These are phyloP conservation scores for Trametes villosa DNA, from an alignment of 768 basidiomycete genomes.

Conservation along the genomic window DNA sequence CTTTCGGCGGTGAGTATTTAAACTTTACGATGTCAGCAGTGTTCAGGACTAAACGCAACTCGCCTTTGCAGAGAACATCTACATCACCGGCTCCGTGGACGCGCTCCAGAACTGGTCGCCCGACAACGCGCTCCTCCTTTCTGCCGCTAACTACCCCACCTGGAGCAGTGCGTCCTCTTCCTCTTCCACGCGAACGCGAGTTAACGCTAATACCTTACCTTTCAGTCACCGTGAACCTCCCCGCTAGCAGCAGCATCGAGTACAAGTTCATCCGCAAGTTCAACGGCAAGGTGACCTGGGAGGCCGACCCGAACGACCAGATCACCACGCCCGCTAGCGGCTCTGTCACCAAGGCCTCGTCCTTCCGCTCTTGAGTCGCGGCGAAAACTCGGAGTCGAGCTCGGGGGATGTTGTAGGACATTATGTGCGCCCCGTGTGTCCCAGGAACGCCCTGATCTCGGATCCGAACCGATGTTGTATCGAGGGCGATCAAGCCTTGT, in stretches of 20 bases:
- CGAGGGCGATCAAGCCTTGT: too few species aligned
- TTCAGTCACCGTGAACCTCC: constrained; percentile 63
- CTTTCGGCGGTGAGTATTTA: constrained; percentile 57
- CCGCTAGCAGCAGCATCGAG: constrained; percentile 57
- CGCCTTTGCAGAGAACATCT: constrained; percentile 63
- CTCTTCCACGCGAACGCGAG: constrained; percentile 7
- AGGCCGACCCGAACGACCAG: constrained; percentile 64
- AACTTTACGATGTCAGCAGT: too few species aligned
- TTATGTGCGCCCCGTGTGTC: too few species aligned
- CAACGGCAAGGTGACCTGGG: constrained; percentile 67
- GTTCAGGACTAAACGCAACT: background rate
- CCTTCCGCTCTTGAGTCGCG: too few species aligned
- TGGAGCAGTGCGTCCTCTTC: constrained; percentile 62
- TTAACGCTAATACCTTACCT: background rate
- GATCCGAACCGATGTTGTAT: too few species aligned
- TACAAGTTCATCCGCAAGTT: constrained; percentile 74
- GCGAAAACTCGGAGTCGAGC: too few species aligned
- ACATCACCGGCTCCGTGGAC: constrained; percentile 62
- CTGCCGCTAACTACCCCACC: constrained; percentile 59
- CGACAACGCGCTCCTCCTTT: constrained; percentile 57
- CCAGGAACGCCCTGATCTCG: too few species aligned
- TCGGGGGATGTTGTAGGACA: too few species aligned
- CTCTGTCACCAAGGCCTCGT: constrained; percentile 24
- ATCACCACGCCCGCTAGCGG: constrained; percentile 52
- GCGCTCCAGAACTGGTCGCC: constrained; percentile 66